Base-by-base conservation (phyloP, 768 basidiomycete species). In the Phaeotremella skinneri region DNA sequence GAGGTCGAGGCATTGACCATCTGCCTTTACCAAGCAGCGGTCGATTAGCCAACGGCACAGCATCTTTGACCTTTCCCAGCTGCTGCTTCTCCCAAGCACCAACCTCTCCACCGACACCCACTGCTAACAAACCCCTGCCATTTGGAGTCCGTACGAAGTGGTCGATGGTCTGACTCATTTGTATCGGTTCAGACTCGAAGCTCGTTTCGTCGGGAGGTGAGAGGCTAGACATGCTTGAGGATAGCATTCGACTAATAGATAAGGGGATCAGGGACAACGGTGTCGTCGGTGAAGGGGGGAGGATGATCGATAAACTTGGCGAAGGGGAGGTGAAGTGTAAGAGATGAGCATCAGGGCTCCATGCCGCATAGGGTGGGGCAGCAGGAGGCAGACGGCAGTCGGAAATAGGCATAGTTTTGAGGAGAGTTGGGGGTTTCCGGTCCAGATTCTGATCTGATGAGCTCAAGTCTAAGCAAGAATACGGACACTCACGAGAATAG, bases 381-480 rank as follows among this genome's bases (percentile, higher is more conserved):
- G 30, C 41, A 17, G 49, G 25, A 31, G 26, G 32, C 26, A 34
- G 41, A 29, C n/a, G 48, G 47, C 7, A 52, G 23, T 2, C 31
- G 20, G 47, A 25, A 14, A 42, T 32, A 3, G 61, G 64, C 5
- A 68, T 49, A 2, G 68, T 53, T 58, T 69, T 69, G 23, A 76
- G 62, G 23, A 76, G 43, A 0, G 76, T 72, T 0, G 92, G 92
- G 5, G 92, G 92, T 64, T 87, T 83, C 16, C 88, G 82, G 70
- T 94, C 91, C 64, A 96, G 85, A 76, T 94, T 91, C 91, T 93
- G 63, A 30, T 43, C 59, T 43, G 27, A 64, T 51, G 4, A 62
- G 39, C 48, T 4, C 2, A 17, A 26, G 14, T 60, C 23, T 49
- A 31, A 20, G 30, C 16, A 53, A 31, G 9, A 26, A 26, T 23